Base-by-base conservation (phyloP, 305 asterid genomes). In the Fraxinus nigra region DNA sequence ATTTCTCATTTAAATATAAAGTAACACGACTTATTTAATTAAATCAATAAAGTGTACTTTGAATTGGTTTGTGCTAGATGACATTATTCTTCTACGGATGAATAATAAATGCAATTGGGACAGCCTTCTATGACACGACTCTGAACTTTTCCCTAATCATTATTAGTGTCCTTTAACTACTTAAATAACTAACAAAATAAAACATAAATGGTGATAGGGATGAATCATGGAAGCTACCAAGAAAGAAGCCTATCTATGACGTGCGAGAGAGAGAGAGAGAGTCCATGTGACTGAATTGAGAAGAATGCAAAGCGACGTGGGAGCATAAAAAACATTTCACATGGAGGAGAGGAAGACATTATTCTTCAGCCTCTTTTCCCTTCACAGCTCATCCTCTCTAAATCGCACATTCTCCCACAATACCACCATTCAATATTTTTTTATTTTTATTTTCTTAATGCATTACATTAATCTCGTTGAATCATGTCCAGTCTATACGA, bases 291-390 rank as follows among this genome's bases (percentile, higher is more conserved):
- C 78, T 84, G 87, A 87, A 80, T 86, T 86, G 85, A 87, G 87
- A 92, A 90, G 94, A 91, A 90, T 86, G 80, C 85, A 80, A 86
- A 85, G 85, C 82, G 88, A 82, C 83, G 79, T 84, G 83, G 91
- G 89, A 89, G 82, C 81, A 83, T 67, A 28, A 70, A 65, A 81
- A 89, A 87, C 89, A 90, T 73, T 83, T 86, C 97, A 93, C 97
- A 92, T 93, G 97, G 95, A 84, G 75, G 40, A 72, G 79, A 67
- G 72, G 83, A 80, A 63, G 85, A 85, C 86, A 86, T 82, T 80
- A 87, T 87, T 85, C 87, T 88, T 81, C 85, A 79, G 72, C 88
- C 79, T 81, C 83, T 80, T 86, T 86, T 85, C 72, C 82, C 79
- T 85, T 82, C 90, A 75, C 90, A 88, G 78, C 87, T 90, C 90